Percentiles rank a stretch among this genome's conserved stretches.
phyloP scores from a whole-genome alignment of 371 early-diverging fungal species.

The Mortierella sp. region DNA sequence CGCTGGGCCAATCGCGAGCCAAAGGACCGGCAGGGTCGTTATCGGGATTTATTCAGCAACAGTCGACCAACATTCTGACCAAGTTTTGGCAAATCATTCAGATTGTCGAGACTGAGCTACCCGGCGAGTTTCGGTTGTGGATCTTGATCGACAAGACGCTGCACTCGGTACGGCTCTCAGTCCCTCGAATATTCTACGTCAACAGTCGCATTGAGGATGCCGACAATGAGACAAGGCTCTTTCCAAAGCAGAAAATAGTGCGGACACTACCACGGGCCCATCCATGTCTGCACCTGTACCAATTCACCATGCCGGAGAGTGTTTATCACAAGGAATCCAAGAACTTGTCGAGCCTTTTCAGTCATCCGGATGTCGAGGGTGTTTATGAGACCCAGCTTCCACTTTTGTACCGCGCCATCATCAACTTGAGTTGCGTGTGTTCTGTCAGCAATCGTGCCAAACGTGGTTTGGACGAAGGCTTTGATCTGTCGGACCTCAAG shows the following conservation, averaged over 20 bases:
- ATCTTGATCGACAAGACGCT: conserved; percentile 76
- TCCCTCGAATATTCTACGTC: conserved; percentile 89
- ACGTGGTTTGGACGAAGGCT: conserved; percentile 56
- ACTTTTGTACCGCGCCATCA: conserved; percentile 80
- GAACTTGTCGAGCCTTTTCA: conserved; percentile 81
- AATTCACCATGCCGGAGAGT: conserved; percentile 82
- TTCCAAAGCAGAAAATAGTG: conserved; percentile 41
- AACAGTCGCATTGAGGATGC: conserved; percentile 76
- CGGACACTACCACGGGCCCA: conserved; percentile 48
- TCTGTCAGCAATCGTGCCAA: conserved; percentile 54
- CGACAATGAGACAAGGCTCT: conserved; percentile 35
- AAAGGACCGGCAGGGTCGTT: conserved; percentile 65
- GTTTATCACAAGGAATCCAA: conserved; percentile 76
- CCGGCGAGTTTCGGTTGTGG: conserved; percentile 91
- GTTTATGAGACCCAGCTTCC: conserved; percentile 93
- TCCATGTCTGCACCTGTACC: conserved; percentile 73
- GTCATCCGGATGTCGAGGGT: conserved; percentile 89
- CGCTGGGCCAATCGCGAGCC: conserved; percentile 35
- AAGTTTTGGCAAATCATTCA: conserved; percentile 88
- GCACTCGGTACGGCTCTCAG: conserved; percentile 73
- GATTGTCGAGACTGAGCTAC: conserved; percentile 81
- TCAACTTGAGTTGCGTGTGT: conserved; percentile 74
- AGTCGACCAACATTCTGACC: conserved; percentile 54
- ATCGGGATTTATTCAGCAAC: conserved; percentile 50
- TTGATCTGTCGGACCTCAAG: conserved; percentile 68